Evolutionary conservation across 768 basidiomycete species (phyloP).

Genomic region (Lactifluus echinatus): DNA sequence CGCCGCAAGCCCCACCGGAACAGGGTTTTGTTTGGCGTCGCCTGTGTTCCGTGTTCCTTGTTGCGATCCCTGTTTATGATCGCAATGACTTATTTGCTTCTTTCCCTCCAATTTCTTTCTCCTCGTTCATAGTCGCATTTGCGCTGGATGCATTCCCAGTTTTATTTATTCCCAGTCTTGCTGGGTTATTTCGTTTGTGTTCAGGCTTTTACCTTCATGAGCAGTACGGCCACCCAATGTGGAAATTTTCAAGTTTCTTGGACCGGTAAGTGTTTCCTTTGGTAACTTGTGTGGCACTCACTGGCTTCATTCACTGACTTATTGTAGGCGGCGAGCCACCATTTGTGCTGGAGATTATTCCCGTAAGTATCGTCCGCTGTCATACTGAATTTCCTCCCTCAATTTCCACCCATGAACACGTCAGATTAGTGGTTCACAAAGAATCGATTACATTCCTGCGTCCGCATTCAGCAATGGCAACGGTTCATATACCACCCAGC

Average conservation of each 20-base stretch:
- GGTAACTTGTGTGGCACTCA: neutral
- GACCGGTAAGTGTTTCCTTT: constrained; percentile 38
- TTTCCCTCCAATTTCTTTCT: no score
- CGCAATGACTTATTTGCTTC: neutral
- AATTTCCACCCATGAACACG: neutral
- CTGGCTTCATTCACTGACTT: neutral
- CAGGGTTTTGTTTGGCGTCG: neutral
- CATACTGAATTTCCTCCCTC: neutral
- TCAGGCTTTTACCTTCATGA: constrained; percentile 38
- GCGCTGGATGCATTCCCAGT: neutral
- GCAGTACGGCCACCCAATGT: constrained; percentile 44
- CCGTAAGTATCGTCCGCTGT: constrained; percentile 1
- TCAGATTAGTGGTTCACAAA: constrained; percentile 31
- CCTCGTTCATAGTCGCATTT: neutral
- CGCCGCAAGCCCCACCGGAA: neutral
- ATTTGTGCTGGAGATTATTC: constrained; percentile 6
- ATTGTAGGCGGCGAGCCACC: constrained; percentile 13
- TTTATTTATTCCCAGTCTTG: neutral
- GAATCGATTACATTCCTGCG: constrained; percentile 46
- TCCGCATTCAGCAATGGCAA: constrained; percentile 44
- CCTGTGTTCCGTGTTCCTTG: neutral
- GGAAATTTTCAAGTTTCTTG: constrained; percentile 53
- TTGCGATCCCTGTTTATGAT: neutral
- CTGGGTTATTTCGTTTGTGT: neutral
- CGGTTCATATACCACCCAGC: constrained; percentile 41